Base-by-base conservation (phyloP, 202 grass and related monocot species). In the Schoenoplectus triqueter region DNA sequence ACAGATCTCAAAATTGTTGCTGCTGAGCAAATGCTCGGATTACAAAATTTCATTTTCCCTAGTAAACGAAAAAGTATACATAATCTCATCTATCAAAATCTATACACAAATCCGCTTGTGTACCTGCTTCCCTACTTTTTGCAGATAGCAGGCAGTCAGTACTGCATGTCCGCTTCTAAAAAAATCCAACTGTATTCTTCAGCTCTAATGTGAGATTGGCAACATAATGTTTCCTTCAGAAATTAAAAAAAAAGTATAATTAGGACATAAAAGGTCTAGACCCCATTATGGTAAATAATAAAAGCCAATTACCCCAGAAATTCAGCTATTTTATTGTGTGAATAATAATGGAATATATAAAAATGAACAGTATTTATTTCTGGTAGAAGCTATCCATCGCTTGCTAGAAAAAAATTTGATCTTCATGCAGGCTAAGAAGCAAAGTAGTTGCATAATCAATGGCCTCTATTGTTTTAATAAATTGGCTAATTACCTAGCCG, bases 81-180 rank as follows among this genome's bases (percentile, higher is more conserved):
- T 79, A 44, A 79, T 61, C 13, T 79, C 22, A 79, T 79, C 75
- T 79, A 79, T 61, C 75, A 18, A 79, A 79, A 79, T 42, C 55
- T 79, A 55, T 79, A 79, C 75, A 79, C 31, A 13, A 61, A 79
- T 79, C 39, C 5, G 31, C 75, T 9, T 17, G 31, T 59, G 55
- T n/a, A 42, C 75, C 75, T 52, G 13, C 21, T 79, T 59, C 22
- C 55, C 39, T 61, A 79, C 55, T 77, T 18, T 31, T 47, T 21
- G 11, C 70, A 50, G 22, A 78, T 42, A 60, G 13, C 21, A 78
- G 10, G 52, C 11, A 75, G 52, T 78, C 21, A 76, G 50, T 61
- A 44, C 15, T 11, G 55, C 75, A 44, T 61, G 40, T 79, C 54
- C 75, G 60, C 54, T 39, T 76, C 20, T 18, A 61, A 60, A 40